phyloP scores from a whole-genome alignment of 768 basidiomycete genomes.

The Boletus rufocinnamomeus region DNA sequence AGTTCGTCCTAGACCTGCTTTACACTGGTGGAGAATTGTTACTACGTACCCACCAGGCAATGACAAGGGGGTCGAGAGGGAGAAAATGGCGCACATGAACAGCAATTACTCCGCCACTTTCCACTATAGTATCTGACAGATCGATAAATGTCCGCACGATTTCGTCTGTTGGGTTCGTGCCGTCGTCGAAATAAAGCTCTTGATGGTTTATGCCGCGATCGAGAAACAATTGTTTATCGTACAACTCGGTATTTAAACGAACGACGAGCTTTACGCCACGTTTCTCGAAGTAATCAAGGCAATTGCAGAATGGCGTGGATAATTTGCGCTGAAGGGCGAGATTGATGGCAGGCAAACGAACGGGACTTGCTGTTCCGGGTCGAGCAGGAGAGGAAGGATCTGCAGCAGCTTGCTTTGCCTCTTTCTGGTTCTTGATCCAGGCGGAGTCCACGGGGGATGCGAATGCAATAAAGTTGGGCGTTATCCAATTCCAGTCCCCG shows the following conservation, averaged over 20 bases:
- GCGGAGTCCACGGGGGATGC: constrained; percentile 84
- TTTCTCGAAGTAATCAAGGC: constrained; percentile 90
- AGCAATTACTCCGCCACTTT: constrained; percentile 78
- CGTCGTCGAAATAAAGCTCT: constrained; percentile 97
- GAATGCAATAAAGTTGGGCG: constrained; percentile 90
- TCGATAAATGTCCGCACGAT: constrained; percentile 92
- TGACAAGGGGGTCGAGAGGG: constrained; percentile 11
- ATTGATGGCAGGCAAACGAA: constrained; percentile 37
- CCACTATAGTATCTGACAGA: constrained; percentile 75
- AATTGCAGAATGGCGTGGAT: constrained; percentile 81
- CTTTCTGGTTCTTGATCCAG: constrained; percentile 79
- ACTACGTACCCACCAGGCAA: constrained; percentile 21
- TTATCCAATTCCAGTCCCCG: constrained; percentile 96
- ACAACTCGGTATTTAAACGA: constrained; percentile 90
- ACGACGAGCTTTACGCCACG: constrained; percentile 88
- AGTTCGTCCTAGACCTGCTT: constrained; percentile 95
- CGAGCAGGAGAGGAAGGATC: constrained; percentile 31
- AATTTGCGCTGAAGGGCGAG: constrained; percentile 76
- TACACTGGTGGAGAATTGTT: constrained; percentile 59
- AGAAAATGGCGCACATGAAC: constrained; percentile 67
- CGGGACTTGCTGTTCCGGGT: constrained; percentile 25
- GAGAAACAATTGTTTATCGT: constrained; percentile 78
- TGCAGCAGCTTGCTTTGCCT: constrained; percentile 46
- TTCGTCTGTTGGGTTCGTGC: constrained; percentile 95
- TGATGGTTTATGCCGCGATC: constrained; percentile 86